Evolutionary conservation across 139 green algal genomes (phyloP).

Genomic region (Micromonas commoda): DNA sequence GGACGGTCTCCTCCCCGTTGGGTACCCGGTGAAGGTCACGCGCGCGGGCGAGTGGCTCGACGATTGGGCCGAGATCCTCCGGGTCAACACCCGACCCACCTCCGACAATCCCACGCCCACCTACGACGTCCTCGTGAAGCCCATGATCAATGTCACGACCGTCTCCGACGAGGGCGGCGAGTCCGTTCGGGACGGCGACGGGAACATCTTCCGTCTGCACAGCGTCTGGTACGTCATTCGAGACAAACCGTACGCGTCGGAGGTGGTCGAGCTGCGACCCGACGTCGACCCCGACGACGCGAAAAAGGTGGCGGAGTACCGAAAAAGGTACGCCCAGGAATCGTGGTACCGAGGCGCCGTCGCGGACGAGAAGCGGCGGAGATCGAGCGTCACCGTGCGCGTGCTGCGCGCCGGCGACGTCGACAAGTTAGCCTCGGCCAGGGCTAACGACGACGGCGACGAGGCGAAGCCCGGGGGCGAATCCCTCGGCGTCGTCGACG

Average conservation of each 20-base stretch:
- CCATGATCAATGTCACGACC: neutral
- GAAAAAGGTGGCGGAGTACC: neutral
- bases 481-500: neutral
- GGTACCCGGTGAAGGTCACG: neutral
- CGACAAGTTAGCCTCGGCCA: neutral
- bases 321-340: neutral
- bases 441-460: too few relatives aligned
- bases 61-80: neutral
- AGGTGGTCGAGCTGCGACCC: neutral
- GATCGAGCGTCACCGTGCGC: neutral
- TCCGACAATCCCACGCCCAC: neutral
- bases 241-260: neutral
- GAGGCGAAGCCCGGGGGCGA: too few relatives aligned
- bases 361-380: neutral
- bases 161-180: neutral
- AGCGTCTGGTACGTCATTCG: neutral
- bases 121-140: neutral
- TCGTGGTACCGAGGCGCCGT: neutral
- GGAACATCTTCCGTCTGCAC: neutral
- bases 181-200: neutral
- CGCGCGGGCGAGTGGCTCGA: neutral
- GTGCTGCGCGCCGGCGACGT: neutral
- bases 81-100: neutral
- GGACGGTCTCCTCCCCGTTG: neutral
- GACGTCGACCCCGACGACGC: neutral